phyloP scores from a whole-genome alignment of 179 eudicot species.

The Amaranthus tricolor region DNA sequence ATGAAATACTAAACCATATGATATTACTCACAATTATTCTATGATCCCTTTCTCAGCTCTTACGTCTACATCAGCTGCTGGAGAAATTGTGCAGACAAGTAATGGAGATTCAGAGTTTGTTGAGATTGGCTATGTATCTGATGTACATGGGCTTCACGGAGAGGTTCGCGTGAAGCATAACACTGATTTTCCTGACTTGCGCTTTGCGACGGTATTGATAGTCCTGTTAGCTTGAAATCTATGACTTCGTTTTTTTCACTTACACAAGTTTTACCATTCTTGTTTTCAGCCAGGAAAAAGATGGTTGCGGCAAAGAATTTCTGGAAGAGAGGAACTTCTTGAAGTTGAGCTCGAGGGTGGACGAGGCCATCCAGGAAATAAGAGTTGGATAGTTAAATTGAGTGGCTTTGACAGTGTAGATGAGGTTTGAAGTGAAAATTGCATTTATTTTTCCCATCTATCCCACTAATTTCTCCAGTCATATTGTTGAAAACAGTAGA shows the following conservation, averaged over 20 bases:
- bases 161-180: slow-evolving; percentile 78
- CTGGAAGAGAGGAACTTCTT: slow-evolving; percentile 55
- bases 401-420: slow-evolving; percentile 61
- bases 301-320: slow-evolving; percentile 74
- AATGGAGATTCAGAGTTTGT: slow-evolving; percentile 45
- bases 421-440: slow-evolving; percentile 41
- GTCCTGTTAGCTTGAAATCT: slow-evolving; percentile 6
- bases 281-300: slow-evolving; percentile 74
- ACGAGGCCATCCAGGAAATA: slow-evolving; percentile 67
- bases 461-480: slow-evolving; percentile 2
- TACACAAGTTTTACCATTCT: slow-evolving; percentile 24
- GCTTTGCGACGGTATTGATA: slow-evolving; percentile 59
- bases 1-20: neutral
- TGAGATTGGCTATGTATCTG: slow-evolving; percentile 70
- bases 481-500: neutral
- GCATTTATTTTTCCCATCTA: slow-evolving; percentile 5
- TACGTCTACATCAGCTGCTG: slow-evolving; percentile 25
- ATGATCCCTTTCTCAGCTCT: neutral
- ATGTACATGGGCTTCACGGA: slow-evolving; percentile 91
- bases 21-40: neutral
- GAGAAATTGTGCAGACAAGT: slow-evolving; percentile 29
- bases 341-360: slow-evolving; percentile 81
- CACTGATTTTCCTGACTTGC: slow-evolving; percentile 87
- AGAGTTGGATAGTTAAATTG: slow-evolving; percentile 77
- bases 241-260: slow-evolving; percentile 16